Percentiles rank a stretch among this genome's conserved stretches.
Conservation (phyloP, 805 yeast genomes). For the Maudiozyma turicensis region DNA sequence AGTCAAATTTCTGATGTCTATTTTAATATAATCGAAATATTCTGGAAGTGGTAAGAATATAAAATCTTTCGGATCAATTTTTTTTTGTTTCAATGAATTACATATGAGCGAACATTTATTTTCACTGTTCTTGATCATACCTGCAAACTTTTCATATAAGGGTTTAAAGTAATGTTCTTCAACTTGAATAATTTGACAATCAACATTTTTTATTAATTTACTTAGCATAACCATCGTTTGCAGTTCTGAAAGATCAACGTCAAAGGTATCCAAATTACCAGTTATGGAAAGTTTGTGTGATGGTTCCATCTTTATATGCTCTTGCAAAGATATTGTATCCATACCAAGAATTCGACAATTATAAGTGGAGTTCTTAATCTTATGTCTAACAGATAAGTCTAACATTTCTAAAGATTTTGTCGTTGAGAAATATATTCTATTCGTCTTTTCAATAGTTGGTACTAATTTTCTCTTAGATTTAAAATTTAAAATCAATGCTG, state of each 20-base stretch:
- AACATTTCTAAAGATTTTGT: conserved; percentile 14
- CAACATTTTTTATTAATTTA: conserved; percentile 16
- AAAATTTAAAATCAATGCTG: conserved; percentile 18
- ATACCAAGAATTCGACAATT: conserved; percentile 15
- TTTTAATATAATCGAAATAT: conserved; percentile 24
- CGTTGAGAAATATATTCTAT: conserved; percentile 14
- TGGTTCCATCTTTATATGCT: conserved; percentile 20
- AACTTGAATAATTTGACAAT: conserved; percentile 20
- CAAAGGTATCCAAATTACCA: conserved; percentile 19
- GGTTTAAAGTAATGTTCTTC: conserved; percentile 24
- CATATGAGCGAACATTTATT: conserved; percentile 12
- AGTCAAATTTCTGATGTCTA: conserved; percentile 18
- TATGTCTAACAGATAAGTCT: conserved; percentile 17
- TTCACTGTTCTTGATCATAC: conserved; percentile 12
- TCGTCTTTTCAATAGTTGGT: conserved; percentile 4
- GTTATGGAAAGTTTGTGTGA: conserved; percentile 7
- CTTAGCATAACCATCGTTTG: conserved; percentile 23
- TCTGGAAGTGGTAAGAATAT: conserved; percentile 27
- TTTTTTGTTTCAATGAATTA: conserved; percentile 1
- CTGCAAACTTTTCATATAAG: conserved; percentile 22
- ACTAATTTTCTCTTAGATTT: conserved; percentile 14
- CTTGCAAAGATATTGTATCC: conserved; percentile 15
- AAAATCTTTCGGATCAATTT: conserved; percentile 7
- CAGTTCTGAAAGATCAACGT: conserved; percentile 21
- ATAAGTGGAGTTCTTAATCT: conserved; percentile 9